Conservation (phyloP, 2,329 filamentous ascomycete genomes). For the Celoporthe dispersa region DNA sequence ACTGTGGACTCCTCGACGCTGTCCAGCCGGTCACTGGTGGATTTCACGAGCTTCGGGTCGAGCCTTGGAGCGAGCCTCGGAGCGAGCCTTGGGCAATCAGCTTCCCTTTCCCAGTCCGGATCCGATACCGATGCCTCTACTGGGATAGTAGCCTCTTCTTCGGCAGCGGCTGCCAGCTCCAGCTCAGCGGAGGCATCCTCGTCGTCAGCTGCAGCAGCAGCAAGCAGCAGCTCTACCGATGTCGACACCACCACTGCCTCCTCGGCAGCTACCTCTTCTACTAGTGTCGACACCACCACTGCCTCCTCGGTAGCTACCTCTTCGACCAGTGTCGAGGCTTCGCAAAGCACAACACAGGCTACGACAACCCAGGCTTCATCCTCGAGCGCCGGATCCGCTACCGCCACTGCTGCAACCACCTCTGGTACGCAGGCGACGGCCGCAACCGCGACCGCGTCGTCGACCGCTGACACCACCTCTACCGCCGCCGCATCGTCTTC, state of each 20-base stretch:
- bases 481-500: not conserved
- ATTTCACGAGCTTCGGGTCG: constrained; percentile 4
- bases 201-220: not conserved
- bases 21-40: constrained; percentile 17
- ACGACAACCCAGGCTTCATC: not conserved
- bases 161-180: not conserved
- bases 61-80: not conserved
- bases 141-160: not conserved
- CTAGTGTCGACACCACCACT: no score
- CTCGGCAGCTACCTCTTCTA: not conserved
- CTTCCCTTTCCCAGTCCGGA: not conserved
- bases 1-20: constrained; percentile 19
- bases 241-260: not conserved
- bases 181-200: not conserved
- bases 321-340: not conserved
- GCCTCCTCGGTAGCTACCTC: not conserved
- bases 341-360: not conserved
- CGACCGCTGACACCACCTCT: not conserved
- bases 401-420: not conserved
- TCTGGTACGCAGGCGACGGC: not conserved
- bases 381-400: not conserved
- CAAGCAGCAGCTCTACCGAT: not conserved
- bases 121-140: constrained; percentile 15
- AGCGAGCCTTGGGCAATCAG: no score
- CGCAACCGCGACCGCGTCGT: not conserved